Evolutionary conservation across 352 stramenopile species (phyloP).

Genomic region (Globisporangium solare): DNA sequence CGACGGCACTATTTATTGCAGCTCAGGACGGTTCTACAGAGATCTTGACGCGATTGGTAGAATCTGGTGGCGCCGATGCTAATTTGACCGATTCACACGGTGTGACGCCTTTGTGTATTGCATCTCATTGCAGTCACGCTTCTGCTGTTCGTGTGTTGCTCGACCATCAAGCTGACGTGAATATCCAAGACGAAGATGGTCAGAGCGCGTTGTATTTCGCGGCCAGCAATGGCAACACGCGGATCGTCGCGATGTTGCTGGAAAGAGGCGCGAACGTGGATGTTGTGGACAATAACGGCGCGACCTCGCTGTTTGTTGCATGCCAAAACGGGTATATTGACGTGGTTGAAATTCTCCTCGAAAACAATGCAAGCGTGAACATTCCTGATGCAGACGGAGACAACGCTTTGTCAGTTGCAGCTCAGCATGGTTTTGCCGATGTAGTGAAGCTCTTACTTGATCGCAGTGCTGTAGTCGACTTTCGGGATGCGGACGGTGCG

Average conservation of each 20-base stretch:
- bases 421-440: neutral
- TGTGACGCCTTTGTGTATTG: neutral
- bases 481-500: neutral
- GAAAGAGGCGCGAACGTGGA: slow-evolving; percentile 2
- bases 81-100: neutral
- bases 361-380: slow-evolving; percentile 1
- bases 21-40: neutral
- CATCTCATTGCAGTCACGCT: slow-evolving; percentile 5
- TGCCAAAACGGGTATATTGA: neutral
- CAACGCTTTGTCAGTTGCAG: neutral
- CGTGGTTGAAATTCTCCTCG: neutral
- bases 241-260: slow-evolving; percentile 2
- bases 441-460: slow-evolving; percentile 4
- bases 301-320: slow-evolving; percentile 1
- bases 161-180: neutral
- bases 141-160: slow-evolving; percentile 2
- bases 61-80: neutral
- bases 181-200: neutral
- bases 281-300: neutral
- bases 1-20: slow-evolving; percentile 7
- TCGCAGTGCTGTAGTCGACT: neutral
- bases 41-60: neutral
- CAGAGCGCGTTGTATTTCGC: slow-evolving; percentile 4
- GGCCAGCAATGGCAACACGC: slow-evolving; percentile 1
- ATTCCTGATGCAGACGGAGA: neutral